Evolutionary conservation across 352 stramenopile genomes (phyloP), one percentile per base, ranked within the genome.

Genomic region (Phytopythium chamaehyphon): DNA sequence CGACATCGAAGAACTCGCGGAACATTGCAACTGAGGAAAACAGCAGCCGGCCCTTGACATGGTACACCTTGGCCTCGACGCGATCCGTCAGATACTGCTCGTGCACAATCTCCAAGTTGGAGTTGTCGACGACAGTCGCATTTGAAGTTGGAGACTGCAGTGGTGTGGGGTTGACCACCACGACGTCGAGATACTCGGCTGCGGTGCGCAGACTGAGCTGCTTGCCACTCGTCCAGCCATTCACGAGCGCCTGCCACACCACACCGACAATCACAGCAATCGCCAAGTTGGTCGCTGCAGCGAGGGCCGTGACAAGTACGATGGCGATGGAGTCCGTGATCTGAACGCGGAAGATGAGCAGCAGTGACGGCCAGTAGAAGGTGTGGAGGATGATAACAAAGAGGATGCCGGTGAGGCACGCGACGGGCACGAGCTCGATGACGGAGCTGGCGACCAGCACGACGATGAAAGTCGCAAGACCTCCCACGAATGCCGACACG

Each of bases 361-460:
- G 73, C 40, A 96, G 71, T 21, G 83, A 91, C 48, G 85, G 80
- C 89, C 89, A 97, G 56, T 96, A 87, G 64, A 97, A 96, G 26
- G 86, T 97, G 62, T 91, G 77, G n/a, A 76, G 66, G 53, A 89
- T 80, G 31, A 97, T 91, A 15, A 95, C 71, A 23, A 95, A 83
- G 36, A 97, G 83, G 40, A 97, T 87, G 23, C 88, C 89, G 1
- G 82, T 92, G 1, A 97, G 66, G 38, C 80, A 89, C 2, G 86
- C 84, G 19, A 95, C 78, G 10, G 89, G 88, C 16, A 97, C 81
- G 15, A 85, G 65, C 49, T 95, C 85, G 39, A 97, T 93, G 28
- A 90, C 53, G 10, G 85, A 65, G 43, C 78, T 93, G 14, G 80
- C 86, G 48, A 86, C 88, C 35, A 96, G 71, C 18, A 97, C 69